A percentile compares a stretch with the other conserved stretches of the same genome.
Conservation (phyloP, 1,139 yeast genomes). For the Scheffersomyces titani region DNA sequence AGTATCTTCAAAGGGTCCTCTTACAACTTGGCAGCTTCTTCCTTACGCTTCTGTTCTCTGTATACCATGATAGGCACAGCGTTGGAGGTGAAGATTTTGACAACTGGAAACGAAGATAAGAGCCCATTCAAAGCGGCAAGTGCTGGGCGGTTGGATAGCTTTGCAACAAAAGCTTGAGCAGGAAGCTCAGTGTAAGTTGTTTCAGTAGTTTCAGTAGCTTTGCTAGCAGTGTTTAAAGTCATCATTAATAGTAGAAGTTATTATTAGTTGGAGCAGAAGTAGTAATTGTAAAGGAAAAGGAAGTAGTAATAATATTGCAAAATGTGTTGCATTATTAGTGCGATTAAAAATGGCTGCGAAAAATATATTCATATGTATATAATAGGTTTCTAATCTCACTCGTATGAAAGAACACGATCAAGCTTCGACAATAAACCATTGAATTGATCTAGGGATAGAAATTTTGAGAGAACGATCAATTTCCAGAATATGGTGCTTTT, state of each 20-base stretch:
- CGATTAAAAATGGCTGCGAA: not conserved
- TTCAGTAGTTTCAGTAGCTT: not conserved
- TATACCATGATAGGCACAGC: constrained; percentile 57
- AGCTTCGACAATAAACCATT: constrained; percentile 1
- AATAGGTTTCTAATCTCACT: not conserved
- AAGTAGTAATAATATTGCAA: not conserved
- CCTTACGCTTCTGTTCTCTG: constrained; percentile 22
- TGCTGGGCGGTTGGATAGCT: constrained; percentile 54
- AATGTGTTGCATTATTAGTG: not conserved
- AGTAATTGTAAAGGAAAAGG: not conserved
- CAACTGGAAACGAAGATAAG: constrained; percentile 59
- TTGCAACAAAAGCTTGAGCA: constrained; percentile 46
- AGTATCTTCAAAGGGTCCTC: not conserved
- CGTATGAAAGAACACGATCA: not conserved
- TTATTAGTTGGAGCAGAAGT: constrained; percentile 1
- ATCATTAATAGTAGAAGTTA: constrained; percentile 1
- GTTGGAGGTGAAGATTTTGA: constrained; percentile 58
- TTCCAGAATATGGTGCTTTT: constrained; percentile 1
- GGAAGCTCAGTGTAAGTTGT: constrained; percentile 31
- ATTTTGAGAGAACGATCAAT: constrained; percentile 4
- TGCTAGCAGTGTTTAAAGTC: constrained; percentile 1
- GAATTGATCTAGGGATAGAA: constrained; percentile 2
- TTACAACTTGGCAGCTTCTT: constrained; percentile 2
- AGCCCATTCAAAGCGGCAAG: constrained; percentile 61
- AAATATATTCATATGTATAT: not conserved